These are phyloP conservation scores for Strobilomyces confusus DNA, from an alignment of 768 basidiomycete genomes.

Conservation along the genomic window DNA sequence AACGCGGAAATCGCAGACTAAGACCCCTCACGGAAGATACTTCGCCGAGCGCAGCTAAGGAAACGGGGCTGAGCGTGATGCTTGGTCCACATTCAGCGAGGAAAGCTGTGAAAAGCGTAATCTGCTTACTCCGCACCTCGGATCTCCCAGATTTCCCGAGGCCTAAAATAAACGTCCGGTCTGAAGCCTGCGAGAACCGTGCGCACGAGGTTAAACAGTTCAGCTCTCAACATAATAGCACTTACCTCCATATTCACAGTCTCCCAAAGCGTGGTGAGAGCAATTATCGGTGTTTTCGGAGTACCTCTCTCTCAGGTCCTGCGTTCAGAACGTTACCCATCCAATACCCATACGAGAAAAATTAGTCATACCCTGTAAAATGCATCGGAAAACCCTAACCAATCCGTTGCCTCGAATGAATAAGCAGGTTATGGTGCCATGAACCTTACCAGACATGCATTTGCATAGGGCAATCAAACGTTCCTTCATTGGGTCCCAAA, in stretches of 20 bases:
- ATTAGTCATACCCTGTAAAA: conserved; percentile 61
- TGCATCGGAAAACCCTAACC: conserved; percentile 73
- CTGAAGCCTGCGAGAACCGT: conserved; percentile 42
- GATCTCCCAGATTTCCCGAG: conserved; percentile 87
- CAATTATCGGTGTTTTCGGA: conserved; percentile 51
- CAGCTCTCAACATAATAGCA: background rate
- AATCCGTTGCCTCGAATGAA: conserved; percentile 1
- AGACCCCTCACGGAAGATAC: conserved; percentile 60
- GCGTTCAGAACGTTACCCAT: conserved; percentile 21
- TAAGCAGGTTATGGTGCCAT: background rate
- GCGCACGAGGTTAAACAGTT: background rate
- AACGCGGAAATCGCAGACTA: conserved; percentile 85
- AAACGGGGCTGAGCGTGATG: conserved; percentile 82
- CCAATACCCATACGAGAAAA: background rate
- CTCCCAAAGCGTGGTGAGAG: conserved; percentile 50
- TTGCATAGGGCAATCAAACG: conserved; percentile 79
- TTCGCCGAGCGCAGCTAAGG: conserved; percentile 68
- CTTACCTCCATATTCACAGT: conserved; percentile 62
- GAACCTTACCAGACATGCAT: conserved; percentile 72
- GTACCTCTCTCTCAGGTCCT: conserved; percentile 66
- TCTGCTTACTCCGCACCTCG: conserved; percentile 61
- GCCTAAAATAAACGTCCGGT: conserved; percentile 68
- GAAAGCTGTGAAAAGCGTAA: background rate
- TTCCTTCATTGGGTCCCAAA: conserved; percentile 62
- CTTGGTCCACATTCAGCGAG: conserved; percentile 33